A percentile compares a stretch with the other conserved stretches of the same genome.
Evolutionary conservation across 371 early-diverging fungal species (phyloP).

Genomic region (Capillidium heterosporum): DNA sequence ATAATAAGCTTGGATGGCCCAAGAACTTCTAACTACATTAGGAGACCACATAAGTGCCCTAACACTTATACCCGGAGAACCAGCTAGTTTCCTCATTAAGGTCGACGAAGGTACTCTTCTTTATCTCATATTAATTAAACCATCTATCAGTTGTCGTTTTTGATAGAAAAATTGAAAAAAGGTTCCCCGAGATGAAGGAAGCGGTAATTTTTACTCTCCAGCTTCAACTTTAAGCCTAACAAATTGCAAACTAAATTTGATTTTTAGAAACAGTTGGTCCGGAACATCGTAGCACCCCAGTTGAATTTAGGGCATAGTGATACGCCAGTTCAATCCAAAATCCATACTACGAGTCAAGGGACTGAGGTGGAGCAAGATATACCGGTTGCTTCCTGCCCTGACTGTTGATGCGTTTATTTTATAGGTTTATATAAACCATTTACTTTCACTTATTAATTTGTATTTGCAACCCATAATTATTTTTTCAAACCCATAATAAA

Average conservation of each 20-base stretch:
- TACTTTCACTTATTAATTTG: too few relatives aligned
- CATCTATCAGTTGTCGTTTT: conserved; percentile 21
- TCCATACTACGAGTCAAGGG: too few relatives aligned
- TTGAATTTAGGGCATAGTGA: conserved; percentile 49
- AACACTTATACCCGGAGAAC: conserved; percentile 36
- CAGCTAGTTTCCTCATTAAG: conserved; percentile 36
- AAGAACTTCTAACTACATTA: conserved; percentile 48
- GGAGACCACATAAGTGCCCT: conserved; percentile 36
- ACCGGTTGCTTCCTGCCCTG: too few relatives aligned
- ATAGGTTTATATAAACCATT: too few relatives aligned
- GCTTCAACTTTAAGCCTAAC: neutral
- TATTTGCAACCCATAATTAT: too few relatives aligned
- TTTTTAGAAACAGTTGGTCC: conserved; percentile 37
- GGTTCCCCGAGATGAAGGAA: conserved; percentile 58
- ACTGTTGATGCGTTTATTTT: neutral
- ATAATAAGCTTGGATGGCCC: conserved; percentile 43
- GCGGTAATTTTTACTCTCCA: conserved; percentile 20
- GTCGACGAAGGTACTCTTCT: conserved; percentile 31
- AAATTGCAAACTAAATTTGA: neutral
- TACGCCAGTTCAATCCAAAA: neutral
- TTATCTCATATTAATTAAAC: neutral
- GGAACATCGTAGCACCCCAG: conserved; percentile 39
- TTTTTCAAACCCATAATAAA: too few relatives aligned
- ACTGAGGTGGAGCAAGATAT: too few relatives aligned
- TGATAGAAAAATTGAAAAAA: conserved; percentile 38